A percentile compares a stretch with the other conserved stretches of the same genome.
Conservation (phyloP, 2,329 filamentous ascomycete species). For the Paramyrothecium roridum region DNA sequence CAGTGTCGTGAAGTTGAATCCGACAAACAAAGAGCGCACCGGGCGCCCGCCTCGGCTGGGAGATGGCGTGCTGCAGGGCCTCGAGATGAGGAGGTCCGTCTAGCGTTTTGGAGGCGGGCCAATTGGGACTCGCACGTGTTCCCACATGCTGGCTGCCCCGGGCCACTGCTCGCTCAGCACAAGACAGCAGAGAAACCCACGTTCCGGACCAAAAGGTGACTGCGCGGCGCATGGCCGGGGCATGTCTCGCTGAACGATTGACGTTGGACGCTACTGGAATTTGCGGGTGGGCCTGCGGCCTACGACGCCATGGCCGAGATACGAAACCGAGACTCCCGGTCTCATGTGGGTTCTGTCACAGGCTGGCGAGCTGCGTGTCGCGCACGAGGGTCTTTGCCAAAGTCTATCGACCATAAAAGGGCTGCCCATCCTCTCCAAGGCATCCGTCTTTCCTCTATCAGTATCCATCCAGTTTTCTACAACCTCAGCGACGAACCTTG, state of each 20-base stretch:
- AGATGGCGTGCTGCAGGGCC: not conserved
- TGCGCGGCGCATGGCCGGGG: too few relatives aligned
- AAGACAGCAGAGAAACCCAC: too few relatives aligned
- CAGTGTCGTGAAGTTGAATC: too few relatives aligned
- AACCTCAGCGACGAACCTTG: not conserved
- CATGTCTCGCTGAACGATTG: not conserved
- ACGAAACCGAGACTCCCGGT: not conserved
- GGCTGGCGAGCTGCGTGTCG: not conserved
- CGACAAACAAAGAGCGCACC: too few relatives aligned
- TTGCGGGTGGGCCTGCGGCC: not conserved
- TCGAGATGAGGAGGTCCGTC: not conserved
- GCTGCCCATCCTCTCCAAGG: not conserved
- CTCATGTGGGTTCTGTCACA: not conserved
- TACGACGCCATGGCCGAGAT: not conserved
- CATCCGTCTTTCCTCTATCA: not conserved
- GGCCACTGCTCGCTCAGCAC: too few relatives aligned
- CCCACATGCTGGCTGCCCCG: not conserved
- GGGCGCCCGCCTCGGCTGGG: not conserved
- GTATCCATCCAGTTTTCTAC: not conserved
- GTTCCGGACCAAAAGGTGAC: too few relatives aligned
- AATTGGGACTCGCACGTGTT: slow-evolving; percentile 1
- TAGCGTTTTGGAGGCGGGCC: not conserved
- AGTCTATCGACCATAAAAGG: not conserved
- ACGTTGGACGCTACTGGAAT: slow-evolving; percentile 1
- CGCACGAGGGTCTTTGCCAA: not conserved